phyloP scores from a whole-genome alignment of 2,329 filamentous ascomycete species.

The Capronia epimyces region DNA sequence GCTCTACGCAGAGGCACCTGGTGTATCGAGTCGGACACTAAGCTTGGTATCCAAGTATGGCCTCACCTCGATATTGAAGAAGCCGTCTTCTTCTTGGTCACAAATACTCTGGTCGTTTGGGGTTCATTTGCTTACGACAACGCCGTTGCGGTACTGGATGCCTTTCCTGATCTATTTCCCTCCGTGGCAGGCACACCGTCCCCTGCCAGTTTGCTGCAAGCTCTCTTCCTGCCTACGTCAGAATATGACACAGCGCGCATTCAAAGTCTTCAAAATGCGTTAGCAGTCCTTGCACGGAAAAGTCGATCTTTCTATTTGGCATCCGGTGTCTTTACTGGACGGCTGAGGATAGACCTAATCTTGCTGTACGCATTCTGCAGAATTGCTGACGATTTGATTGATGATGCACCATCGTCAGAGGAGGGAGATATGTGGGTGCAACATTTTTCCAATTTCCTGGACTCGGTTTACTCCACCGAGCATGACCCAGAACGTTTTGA shows the following conservation, averaged over 20 bases:
- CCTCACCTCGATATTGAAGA: conserved; percentile 66
- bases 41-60: conserved; percentile 59
- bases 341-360: conserved; percentile 62
- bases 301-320: conserved; percentile 71
- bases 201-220: conserved; percentile 48
- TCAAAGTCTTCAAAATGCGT: conserved; percentile 54
- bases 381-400: conserved; percentile 67
- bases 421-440: conserved; percentile 56
- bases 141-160: conserved; percentile 59
- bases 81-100: conserved; percentile 66
- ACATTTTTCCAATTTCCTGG: conserved; percentile 54
- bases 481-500: conserved; percentile 28
- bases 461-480: conserved; percentile 44
- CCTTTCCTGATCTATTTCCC: conserved; percentile 56
- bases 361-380: conserved; percentile 69
- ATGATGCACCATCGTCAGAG: conserved; percentile 51
- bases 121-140: conserved; percentile 66
- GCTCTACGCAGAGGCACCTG: conserved; percentile 64
- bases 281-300: conserved; percentile 55
- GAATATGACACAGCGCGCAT: conserved; percentile 56
- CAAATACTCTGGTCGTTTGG: conserved; percentile 64
- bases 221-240: conserved; percentile 45
- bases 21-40: conserved; percentile 64
- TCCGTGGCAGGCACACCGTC: conserved; percentile 47
- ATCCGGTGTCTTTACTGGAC: conserved; percentile 62